Conservation (phyloP, 1,284 basidiomycete species). For the Albatrellus sp. region DNA sequence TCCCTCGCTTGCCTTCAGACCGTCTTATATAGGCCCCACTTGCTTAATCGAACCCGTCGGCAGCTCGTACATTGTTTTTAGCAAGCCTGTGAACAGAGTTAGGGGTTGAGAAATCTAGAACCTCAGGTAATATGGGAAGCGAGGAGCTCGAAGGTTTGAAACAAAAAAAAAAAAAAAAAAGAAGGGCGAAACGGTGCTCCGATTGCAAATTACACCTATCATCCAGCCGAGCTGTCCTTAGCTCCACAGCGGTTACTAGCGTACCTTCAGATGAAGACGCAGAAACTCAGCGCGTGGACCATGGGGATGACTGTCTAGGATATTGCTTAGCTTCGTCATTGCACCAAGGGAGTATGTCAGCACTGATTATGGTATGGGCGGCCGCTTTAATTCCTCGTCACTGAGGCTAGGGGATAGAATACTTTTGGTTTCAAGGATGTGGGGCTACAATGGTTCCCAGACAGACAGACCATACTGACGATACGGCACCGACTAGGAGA, state of each 20-base stretch:
- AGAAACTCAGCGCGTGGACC: slow-evolving; percentile 17
- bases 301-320: slow-evolving; percentile 16
- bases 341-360: slow-evolving; percentile 10
- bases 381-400: no score
- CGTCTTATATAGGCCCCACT: no score
- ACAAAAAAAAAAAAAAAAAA: not conserved
- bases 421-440: no score
- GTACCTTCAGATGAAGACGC: not conserved
- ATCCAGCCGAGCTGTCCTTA: slow-evolving; percentile 18
- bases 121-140: not conserved
- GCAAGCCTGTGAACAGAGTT: no score
- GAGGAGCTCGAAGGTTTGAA: not conserved
- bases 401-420: no score
- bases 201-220: slow-evolving; percentile 32
- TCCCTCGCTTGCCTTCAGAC: no score
- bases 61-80: no score
- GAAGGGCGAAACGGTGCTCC: slow-evolving; percentile 15
- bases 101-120: no score
- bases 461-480: no score
- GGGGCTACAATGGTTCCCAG: no score
- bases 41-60: no score
- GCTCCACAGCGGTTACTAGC: slow-evolving; percentile 16
- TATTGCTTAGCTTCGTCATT: slow-evolving; percentile 22
- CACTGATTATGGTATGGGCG: not conserved
- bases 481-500: no score